Conservation (phyloP, 345 rosid genomes). For the Populus pruinosa region DNA sequence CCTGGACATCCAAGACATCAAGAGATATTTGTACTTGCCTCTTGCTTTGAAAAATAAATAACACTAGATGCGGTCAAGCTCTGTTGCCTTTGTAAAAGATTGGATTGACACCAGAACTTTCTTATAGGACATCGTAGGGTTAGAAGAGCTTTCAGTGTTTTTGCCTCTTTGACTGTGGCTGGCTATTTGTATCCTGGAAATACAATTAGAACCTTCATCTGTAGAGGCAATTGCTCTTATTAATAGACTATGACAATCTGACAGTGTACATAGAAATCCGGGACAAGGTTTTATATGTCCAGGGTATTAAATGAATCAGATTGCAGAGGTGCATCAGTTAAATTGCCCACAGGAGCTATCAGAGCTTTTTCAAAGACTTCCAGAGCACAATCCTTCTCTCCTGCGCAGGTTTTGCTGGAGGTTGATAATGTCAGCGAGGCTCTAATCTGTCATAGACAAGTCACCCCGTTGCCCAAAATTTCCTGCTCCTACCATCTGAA, state of each 20-base stretch:
- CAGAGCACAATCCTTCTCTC: not conserved
- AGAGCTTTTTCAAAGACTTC: not conserved
- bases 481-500: not conserved
- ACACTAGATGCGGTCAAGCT: conserved; percentile 13
- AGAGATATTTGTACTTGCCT: conserved; percentile 11
- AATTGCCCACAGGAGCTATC: not conserved
- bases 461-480: not conserved
- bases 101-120: conserved; percentile 15
- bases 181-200: not conserved
- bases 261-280: not conserved
- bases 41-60: conserved; percentile 27
- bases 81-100: conserved; percentile 13
- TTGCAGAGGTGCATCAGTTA: not conserved
- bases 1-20: conserved; percentile 14
- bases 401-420: not conserved
- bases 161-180: conserved; percentile 7
- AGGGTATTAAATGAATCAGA: not conserved
- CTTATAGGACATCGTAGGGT: conserved; percentile 21
- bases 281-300: not conserved
- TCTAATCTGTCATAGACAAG: not conserved
- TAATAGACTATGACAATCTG: not conserved
- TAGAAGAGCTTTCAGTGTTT: conserved; percentile 14
- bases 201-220: conserved; percentile 4
- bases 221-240: not conserved
- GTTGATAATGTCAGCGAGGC: not conserved